Base-by-base conservation (phyloP, 805 yeast species). In the Scheffersomyces lignosus region DNA sequence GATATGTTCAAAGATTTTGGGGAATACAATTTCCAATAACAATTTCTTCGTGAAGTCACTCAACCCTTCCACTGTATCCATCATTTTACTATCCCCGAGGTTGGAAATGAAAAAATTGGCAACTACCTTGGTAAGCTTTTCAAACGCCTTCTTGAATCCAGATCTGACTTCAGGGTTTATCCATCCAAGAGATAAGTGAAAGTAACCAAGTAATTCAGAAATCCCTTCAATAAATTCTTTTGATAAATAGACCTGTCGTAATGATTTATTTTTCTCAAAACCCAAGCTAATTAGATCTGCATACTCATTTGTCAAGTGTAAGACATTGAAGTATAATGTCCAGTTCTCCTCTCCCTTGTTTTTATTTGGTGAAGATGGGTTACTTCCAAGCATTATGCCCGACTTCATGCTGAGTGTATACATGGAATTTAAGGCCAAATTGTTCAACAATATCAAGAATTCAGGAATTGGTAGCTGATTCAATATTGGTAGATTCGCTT, bases 381-480 rank as follows among this genome's bases (percentile, higher is more conserved):
- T 53, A 33, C 64, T 60, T 22, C 66, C 51, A 23, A 63, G 34
- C 3, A 65, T 54, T 27, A 47, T 56, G 1, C 71, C 71, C 12
- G 52, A 51, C 27, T 45, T 56, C 29, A 48, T 47, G 32, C 66
- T 56, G 28, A 63, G 46, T 1, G 47, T 44, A 33, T 54, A 56
- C 58, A 44, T 55, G 20, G 55, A 70, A 50, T 51, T 68, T 45
- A 51, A 58, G 31, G 47, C 69, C 52, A 49, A 43, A 41, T 45
- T 64, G 41, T 50, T 69, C 47, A 56, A 42, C 16, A 67, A 33
- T 16, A 49, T 58, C 56, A 77, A 37, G 15, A 79, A 65, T 5
- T 79, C 81, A 0, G 80, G 79, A 46, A 75, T 60, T 0, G 61
- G 37, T 3, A 70, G 39, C 23, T 51, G 51, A 8, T 36, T 40